Evolutionary conservation across 1,284 basidiomycete genomes (phyloP), one percentile per base, ranked within the genome.

Genomic region (Apiotrichum brassicae): DNA sequence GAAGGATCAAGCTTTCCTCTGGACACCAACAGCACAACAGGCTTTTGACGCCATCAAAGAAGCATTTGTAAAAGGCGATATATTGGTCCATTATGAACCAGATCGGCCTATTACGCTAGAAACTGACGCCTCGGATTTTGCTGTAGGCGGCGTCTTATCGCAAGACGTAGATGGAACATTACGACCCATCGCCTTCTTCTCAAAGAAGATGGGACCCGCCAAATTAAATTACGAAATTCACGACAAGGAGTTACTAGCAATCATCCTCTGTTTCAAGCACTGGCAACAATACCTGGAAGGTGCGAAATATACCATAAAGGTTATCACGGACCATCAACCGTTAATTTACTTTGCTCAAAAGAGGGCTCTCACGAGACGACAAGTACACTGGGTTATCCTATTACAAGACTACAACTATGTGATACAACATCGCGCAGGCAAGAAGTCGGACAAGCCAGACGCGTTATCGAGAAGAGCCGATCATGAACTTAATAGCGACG

Each of bases 201-300:
- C 71, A 6, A 52, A 61, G 4, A 64, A 57, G 14, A 52, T 76
- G 43, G 43, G 20, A 9, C 43, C 64, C 0, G 56, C 73, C 0
- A 44, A 68, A 57, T 1, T 56, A 18, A 56, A 56, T 35, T 79
- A 79, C 57, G 65, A 76, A 22, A 76, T 77, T 25, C 73, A 77
- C 11, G 75, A 81, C 55, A 66, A 73, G 46, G 78, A 81, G 64
- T 48, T 81, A 40, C 53, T 79, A 1, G 74, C 74, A 0, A 74
- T 79, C 11, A 64, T 78, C 3, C 19, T 59, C 22, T 58, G 71
- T 0, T 56, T 79, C 1, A 50, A 71, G 32, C 59, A 71, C 46
- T 79, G 74, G 76, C 38, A 65, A 24, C 72, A 76, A 24, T 75
- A 73, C 46, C 55, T 66, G 18, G 59, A 66, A 53, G 76, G 75